These are phyloP conservation scores for Phylloporus sp. DNA, from an alignment of 768 basidiomycete genomes.

Conservation along the genomic window DNA sequence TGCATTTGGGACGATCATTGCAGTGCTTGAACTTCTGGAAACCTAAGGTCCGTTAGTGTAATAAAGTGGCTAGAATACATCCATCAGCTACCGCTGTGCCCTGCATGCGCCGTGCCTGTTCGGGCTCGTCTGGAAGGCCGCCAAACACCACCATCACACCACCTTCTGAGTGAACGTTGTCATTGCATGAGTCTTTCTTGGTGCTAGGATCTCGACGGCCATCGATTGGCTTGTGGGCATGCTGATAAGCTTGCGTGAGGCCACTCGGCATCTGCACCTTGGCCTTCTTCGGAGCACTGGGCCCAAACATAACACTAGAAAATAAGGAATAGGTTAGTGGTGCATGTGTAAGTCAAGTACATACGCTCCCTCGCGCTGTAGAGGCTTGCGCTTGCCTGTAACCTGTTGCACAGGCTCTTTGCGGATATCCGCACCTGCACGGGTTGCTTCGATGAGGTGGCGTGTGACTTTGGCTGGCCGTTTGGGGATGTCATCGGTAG, in stretches of 20 bases:
- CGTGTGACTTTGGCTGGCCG: background rate
- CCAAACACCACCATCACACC: background rate
- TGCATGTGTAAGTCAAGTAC: background rate
- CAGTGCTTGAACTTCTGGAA: background rate
- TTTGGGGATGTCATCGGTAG: background rate
- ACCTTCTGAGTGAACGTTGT: too few relatives aligned
- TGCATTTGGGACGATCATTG: background rate
- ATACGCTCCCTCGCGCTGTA: background rate
- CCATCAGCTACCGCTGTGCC: background rate
- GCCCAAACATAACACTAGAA: background rate
- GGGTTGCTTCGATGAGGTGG: background rate
- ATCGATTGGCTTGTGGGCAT: background rate
- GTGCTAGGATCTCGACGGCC: background rate
- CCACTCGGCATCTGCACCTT: background rate
- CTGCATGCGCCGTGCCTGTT: background rate
- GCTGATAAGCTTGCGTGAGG: background rate
- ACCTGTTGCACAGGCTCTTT: background rate
- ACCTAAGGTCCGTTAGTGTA: background rate
- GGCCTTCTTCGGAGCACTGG: background rate
- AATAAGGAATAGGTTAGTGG: background rate
- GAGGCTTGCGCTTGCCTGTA: background rate
- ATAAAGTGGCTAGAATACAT: background rate
- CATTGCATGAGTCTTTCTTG: background rate
- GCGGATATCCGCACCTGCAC: background rate
- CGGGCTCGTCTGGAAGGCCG: background rate